Base-by-base conservation (phyloP, 164 flowering plant species). In the Tetracentron sinense region DNA sequence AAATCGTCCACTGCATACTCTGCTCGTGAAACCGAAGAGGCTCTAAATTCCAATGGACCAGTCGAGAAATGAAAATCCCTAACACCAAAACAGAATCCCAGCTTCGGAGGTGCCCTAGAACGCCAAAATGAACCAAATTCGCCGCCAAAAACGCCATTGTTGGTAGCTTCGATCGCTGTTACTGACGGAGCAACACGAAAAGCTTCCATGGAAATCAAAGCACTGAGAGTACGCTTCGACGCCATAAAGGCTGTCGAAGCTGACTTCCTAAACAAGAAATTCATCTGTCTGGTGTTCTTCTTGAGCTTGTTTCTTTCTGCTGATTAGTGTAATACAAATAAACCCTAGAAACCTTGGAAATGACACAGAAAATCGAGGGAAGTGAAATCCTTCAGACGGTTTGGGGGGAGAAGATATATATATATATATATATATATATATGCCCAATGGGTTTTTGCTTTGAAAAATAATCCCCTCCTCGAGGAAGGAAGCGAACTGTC, bases 1-100 rank as follows among this genome's bases (percentile, higher is more conserved):
- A 65, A 73, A 35, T 76, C 88, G 4, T 55, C 86, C 0, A 74
- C 75, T 0, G 91, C 89, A 30, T 20, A 73, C 61, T 69, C 82
- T 0, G 85, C 82, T 59, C 48, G 73, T 2, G 64, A 42, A 30
- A 51, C 52, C 64, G 28, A 21, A 0, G 74, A 71, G 20, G 82
- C 79, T 72, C 72, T 71, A 38, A 75, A 78, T 30, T 66, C 60
- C 69, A 83, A 66, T 2, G 72, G 72, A 30, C 70, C 69, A 7
- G 75, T 48, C 12, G 58, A 48, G 7, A 54, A 69, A 60, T 81
- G 88, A 52, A 85, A 81, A 20, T 33, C 66, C 64, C 83, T 73
- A 55, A 58, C 26, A 0, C 73, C 59, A 51, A 54, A 48, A 48
- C 68, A 56, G 22, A 49, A 62, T 6, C 68, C 68, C 10, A 46